Evolutionary conservation across 108 stramenopile species (phyloP).

Genomic region (Stephanodiscus minutulus): DNA sequence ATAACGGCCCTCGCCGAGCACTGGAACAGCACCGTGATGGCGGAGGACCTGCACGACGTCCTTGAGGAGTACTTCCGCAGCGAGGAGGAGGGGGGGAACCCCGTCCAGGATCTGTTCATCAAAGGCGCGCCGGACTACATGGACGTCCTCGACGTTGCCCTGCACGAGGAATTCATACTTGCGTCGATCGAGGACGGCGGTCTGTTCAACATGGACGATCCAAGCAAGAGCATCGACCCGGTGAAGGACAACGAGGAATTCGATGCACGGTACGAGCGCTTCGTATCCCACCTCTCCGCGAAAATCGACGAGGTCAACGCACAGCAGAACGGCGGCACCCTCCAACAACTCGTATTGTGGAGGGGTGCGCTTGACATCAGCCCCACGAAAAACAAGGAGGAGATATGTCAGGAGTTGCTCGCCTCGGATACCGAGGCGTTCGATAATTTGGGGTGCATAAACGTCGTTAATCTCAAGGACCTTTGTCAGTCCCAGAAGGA

Average conservation of each 20-base stretch:
- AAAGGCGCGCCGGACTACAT: conserved; percentile 40
- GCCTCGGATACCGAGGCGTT: conserved; percentile 11
- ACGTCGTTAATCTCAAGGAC: conserved; percentile 16
- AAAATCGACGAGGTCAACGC: conserved; percentile 28
- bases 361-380: conserved; percentile 40
- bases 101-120: conserved; percentile 44
- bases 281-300: conserved; percentile 18
- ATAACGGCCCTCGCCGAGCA: conserved; percentile 18
- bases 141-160: conserved; percentile 24
- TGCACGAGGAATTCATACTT: conserved; percentile 38
- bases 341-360: conserved; percentile 41
- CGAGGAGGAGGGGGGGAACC: conserved; percentile 42
- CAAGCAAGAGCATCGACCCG: conserved; percentile 15
- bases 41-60: conserved; percentile 33
- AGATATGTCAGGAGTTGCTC: conserved; percentile 36
- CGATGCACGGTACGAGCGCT: conserved; percentile 23
- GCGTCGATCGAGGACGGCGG: conserved; percentile 26
- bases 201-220: conserved; percentile 26
- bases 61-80: conserved; percentile 29
- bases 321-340: conserved; percentile 26
- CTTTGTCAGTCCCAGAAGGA: conserved; percentile 38
- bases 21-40: conserved; percentile 47
- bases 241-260: conserved; percentile 27
- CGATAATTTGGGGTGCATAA: conserved; percentile 18
- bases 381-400: conserved; percentile 22